phyloP scores from a whole-genome alignment of 2,329 filamentous ascomycete species.

The Fusarium sp. region DNA sequence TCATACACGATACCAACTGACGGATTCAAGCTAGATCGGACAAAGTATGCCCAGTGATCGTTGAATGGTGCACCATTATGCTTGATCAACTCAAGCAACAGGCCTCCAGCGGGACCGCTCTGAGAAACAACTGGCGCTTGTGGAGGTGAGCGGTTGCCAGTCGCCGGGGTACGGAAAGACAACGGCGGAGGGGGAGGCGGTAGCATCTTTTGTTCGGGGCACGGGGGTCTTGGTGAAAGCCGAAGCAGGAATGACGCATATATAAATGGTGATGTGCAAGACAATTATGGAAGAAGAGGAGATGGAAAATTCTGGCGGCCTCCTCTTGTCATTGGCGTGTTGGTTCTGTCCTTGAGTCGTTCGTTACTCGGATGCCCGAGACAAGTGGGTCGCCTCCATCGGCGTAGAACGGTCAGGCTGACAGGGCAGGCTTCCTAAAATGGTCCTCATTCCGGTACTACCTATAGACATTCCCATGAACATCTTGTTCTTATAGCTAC shows the following conservation, averaged over 20 bases:
- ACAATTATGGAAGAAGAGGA: neutral
- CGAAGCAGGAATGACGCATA: too few relatives aligned
- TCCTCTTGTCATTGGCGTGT: neutral
- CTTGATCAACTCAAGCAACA: neutral
- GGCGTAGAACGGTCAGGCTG: neutral
- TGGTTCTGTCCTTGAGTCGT: neutral
- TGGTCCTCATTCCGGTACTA: neutral
- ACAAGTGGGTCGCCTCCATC: neutral
- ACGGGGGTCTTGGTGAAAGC: neutral
- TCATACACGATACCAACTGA: neutral
- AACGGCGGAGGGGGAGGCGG: neutral
- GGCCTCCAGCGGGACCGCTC: fast-evolving
- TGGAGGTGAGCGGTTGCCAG: neutral
- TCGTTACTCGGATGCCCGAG: neutral
- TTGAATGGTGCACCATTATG: neutral
- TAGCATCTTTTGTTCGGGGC: neutral
- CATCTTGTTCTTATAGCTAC: neutral
- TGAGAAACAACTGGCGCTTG: neutral
- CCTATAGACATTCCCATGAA: too few relatives aligned
- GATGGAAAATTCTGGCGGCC: neutral
- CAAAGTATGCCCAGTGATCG: constrained; percentile 3
- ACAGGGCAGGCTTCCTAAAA: neutral
- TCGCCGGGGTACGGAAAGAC: fast-evolving
- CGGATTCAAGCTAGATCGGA: fast-evolving
- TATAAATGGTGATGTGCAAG: fast-evolving